Percentiles rank a stretch among this genome's conserved stretches.
Conservation (phyloP, 1,139 yeast genomes). For the Spencermartinsiella ligniputridi region DNA sequence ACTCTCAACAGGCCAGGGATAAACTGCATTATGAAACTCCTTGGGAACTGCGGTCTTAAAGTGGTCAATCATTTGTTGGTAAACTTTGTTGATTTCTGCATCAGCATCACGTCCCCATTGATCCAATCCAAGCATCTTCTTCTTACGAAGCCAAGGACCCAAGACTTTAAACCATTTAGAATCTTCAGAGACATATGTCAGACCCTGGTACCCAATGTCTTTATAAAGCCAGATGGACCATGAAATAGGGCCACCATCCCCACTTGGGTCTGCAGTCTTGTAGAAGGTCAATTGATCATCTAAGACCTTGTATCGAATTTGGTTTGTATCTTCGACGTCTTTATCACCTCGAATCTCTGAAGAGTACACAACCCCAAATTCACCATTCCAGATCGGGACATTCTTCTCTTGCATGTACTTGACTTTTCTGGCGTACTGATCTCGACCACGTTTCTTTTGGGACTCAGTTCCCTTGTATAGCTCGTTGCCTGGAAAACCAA, state of each 20-base stretch:
- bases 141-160: conserved; percentile 40
- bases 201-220: conserved; percentile 47
- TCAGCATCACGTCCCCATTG: conserved; percentile 46
- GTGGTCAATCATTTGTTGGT: conserved; percentile 36
- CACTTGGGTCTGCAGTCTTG: conserved; percentile 42
- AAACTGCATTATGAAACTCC: conserved; percentile 35
- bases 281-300: conserved; percentile 43
- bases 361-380: conserved; percentile 48
- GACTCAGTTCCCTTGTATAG: conserved; percentile 19
- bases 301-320: conserved; percentile 40
- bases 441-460: conserved; percentile 33
- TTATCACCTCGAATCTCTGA: conserved; percentile 40
- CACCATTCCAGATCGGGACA: conserved; percentile 51
- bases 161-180: conserved; percentile 41
- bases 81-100: conserved; percentile 23
- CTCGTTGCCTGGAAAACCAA: conserved; percentile 43
- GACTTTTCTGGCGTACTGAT: conserved; percentile 40
- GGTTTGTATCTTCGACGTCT: conserved; percentile 37
- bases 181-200: conserved; percentile 41
- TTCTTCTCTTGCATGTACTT: conserved; percentile 37
- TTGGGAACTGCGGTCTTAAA: conserved; percentile 39
- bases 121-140: conserved; percentile 43
- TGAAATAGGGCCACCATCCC: conserved; percentile 40
- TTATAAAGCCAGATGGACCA: conserved; percentile 51
- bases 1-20: conserved; percentile 41